Percentiles rank a stretch among this genome's conserved stretches.
phyloP scores from a whole-genome alignment of 2,329 filamentous ascomycete species.

The Alternaria sp. region DNA sequence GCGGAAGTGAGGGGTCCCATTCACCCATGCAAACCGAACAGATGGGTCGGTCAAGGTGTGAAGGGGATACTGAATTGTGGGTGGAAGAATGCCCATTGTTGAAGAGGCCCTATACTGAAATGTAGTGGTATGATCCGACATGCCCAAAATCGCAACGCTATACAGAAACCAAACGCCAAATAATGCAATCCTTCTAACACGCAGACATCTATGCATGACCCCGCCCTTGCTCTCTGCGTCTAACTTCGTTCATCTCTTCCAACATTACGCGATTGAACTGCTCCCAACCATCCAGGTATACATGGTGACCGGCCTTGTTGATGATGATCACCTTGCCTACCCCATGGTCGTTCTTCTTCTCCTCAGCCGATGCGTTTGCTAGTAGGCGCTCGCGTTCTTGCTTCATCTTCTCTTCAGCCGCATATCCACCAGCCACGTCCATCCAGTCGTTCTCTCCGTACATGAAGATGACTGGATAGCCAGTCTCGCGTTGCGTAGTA shows the following conservation, averaged over 20 bases:
- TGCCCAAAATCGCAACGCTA: neutral
- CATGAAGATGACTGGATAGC: constrained; percentile 88
- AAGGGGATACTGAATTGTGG: neutral
- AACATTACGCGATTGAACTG: constrained; percentile 73
- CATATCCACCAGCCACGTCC: constrained; percentile 87
- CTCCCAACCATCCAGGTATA: constrained; percentile 75
- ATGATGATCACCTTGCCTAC: constrained; percentile 84
- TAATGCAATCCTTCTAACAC: constrained; percentile 6
- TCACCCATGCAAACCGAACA: neutral
- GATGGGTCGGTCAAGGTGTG: neutral
- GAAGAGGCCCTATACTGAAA: constrained; percentile 3
- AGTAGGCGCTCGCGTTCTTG: constrained; percentile 69
- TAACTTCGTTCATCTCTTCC: constrained; percentile 72
- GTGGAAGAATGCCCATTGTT: neutral
- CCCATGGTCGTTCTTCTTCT: constrained; percentile 76
- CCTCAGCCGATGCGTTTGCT: constrained; percentile 69
- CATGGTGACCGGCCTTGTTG: constrained; percentile 72
- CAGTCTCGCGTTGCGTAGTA: constrained; percentile 61
- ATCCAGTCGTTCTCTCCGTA: constrained; percentile 99
- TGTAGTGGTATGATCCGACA: neutral
- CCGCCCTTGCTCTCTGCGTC: constrained; percentile 46
- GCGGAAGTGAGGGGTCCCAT: constrained; percentile 11
- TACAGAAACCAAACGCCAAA: constrained; percentile 2
- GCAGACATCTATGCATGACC: constrained; percentile 6
- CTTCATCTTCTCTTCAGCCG: constrained; percentile 80